phyloP scores from a whole-genome alignment of 2,329 filamentous ascomycete genomes.

The Colletotrichum spinosum region DNA sequence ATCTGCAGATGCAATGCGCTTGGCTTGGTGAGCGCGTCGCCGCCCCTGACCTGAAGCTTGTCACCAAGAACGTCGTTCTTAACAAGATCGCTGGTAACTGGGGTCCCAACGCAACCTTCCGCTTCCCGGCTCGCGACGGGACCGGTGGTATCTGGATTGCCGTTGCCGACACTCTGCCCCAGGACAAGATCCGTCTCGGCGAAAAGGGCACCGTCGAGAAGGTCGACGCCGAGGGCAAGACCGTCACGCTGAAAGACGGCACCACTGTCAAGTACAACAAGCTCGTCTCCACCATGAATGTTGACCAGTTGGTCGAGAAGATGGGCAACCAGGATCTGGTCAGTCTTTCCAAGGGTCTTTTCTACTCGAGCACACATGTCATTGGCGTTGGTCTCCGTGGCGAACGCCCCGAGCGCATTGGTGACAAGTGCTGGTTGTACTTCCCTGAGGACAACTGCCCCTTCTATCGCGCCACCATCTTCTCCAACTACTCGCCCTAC shows the following conservation, averaged over 20 bases:
- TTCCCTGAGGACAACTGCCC: constrained; percentile 99
- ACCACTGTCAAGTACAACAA: constrained; percentile 91
- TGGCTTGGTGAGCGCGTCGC: constrained; percentile 99
- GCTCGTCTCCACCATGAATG: constrained; percentile 95
- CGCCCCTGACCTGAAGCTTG: constrained; percentile 92
- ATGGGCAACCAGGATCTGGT: constrained; percentile 91
- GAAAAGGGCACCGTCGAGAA: constrained; percentile 85
- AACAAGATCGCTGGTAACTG: constrained; percentile 97
- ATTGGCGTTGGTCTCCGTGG: constrained; percentile 96
- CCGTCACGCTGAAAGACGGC: constrained; percentile 84
- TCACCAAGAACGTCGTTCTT: constrained; percentile 94
- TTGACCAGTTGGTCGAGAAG: constrained; percentile 86
- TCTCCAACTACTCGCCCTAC: constrained; percentile 99
- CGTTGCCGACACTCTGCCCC: constrained; percentile 90
- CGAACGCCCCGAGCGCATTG: constrained; percentile 91
- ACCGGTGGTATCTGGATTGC: constrained; percentile 99
- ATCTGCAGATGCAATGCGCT: constrained; percentile 90
- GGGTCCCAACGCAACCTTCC: constrained; percentile 98
- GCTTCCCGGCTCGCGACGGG: constrained; percentile 94
- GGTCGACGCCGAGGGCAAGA: constrained; percentile 87
- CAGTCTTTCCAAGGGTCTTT: constrained; percentile 87
- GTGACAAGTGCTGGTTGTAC: constrained; percentile 99
- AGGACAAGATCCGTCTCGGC: constrained; percentile 92
- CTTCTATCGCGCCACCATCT: constrained; percentile 99
- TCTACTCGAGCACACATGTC: constrained; percentile 97